phyloP scores from a whole-genome alignment of 352 stramenopile genomes.

The Phytophthora citrophthora region DNA sequence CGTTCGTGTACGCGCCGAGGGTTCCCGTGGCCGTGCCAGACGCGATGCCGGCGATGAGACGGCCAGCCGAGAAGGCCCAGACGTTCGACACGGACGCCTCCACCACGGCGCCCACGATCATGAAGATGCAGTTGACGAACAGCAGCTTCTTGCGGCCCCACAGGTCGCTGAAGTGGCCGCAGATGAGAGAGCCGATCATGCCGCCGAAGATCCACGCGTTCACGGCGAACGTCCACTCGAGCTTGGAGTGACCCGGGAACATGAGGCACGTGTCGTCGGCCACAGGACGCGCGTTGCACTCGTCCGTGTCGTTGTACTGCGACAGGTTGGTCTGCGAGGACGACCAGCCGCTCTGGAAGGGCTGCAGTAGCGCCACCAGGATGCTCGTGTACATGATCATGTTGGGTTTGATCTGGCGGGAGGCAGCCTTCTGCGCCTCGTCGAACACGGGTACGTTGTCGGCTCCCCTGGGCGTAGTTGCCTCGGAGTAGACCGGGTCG shows the following conservation, averaged over 20 bases:
- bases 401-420: slow-evolving; percentile 32
- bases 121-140: slow-evolving; percentile 39
- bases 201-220: slow-evolving; percentile 57
- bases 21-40: slow-evolving; percentile 18
- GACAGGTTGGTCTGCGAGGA: slow-evolving; percentile 55
- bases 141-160: slow-evolving; percentile 35
- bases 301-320: slow-evolving; percentile 46
- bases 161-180: slow-evolving; percentile 36
- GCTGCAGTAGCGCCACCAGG: slow-evolving; percentile 40
- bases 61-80: slow-evolving; percentile 23
- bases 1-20: slow-evolving; percentile 22
- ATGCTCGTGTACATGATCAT: slow-evolving; percentile 49
- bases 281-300: slow-evolving; percentile 33
- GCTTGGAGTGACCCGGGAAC: slow-evolving; percentile 19
- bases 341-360: slow-evolving; percentile 61
- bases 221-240: slow-evolving; percentile 26
- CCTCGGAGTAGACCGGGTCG: slow-evolving; percentile 23
- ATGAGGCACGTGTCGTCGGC: slow-evolving; percentile 15
- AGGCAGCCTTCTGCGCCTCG: slow-evolving; percentile 24
- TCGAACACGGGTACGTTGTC: slow-evolving; percentile 24
- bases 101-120: slow-evolving; percentile 36
- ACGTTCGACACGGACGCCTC: slow-evolving; percentile 30
- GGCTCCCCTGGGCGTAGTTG: slow-evolving; percentile 9
- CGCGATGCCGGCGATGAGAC: slow-evolving; percentile 14
- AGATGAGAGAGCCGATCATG: slow-evolving; percentile 52